Evolutionary conservation across 345 rosid species (phyloP).

Genomic region (Chamaenerion angustifolium): DNA sequence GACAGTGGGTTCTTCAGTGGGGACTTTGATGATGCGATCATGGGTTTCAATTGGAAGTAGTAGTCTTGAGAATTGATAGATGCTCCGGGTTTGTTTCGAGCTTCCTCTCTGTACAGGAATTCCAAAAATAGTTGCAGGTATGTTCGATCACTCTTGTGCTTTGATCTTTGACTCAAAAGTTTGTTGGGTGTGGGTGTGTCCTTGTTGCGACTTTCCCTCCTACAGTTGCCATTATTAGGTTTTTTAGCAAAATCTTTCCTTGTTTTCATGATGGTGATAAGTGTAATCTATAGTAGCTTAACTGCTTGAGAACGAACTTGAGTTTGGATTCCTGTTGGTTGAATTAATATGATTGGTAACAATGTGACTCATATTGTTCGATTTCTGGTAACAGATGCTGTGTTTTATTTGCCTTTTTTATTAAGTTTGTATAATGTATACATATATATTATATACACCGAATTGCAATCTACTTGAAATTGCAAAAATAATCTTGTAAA

Average conservation of each 20-base stretch:
- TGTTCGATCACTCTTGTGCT: background rate
- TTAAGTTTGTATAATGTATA: no score
- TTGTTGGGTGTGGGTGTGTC: conserved; percentile 4
- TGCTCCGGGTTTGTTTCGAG: background rate
- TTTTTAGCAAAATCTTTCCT: conserved; percentile 8
- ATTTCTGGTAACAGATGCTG: no score
- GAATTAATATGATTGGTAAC: no score
- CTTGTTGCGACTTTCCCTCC: conserved; percentile 22
- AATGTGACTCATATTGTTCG: no score
- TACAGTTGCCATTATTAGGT: conserved; percentile 18
- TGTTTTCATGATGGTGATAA: no score
- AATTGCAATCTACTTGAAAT: no score
- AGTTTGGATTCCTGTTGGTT: no score
- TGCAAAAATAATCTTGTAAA: no score
- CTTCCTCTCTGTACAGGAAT: conserved; percentile 3
- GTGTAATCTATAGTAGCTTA: no score
- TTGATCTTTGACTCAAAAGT: background rate
- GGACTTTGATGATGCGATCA: conserved; percentile 52
- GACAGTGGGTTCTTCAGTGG: conserved; percentile 52
- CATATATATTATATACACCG: no score
- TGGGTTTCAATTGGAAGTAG: conserved; percentile 53
- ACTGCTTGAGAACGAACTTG: no score
- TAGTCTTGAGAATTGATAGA: conserved; percentile 15
- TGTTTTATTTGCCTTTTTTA: no score
- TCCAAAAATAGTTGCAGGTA: background rate